Base-by-base conservation (phyloP, 257 asterid species). In the Anisodus acutangulus region DNA sequence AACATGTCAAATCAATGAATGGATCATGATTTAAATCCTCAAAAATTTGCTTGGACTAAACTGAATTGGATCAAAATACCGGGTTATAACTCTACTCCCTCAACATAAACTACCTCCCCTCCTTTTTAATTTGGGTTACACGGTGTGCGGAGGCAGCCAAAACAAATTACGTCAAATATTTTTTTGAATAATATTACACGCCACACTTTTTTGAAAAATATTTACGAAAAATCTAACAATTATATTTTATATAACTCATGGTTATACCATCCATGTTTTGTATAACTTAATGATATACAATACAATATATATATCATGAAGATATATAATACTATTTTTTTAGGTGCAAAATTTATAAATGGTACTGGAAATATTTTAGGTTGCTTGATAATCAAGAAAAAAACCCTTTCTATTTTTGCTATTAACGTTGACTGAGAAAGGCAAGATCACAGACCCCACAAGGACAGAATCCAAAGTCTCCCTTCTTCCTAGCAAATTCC, bases 401-500 rank as follows among this genome's bases (percentile, higher is more conserved):
- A 41, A 5, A 5, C 45, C 45, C 45, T 41, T 41, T 41, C 45
- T 41, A 41, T 41, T 41, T 41, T 41, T 51, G 15, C 13, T 51
- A 51, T 51, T 51, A 51, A 51, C 4, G 0, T 51, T 51, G 57
- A 51, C 57, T 1, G 15, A 51, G 57, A 51, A 51, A 3, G 3
- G 4, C 15, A 51, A 51, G 2, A 49, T 49, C 54, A 49, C 10
- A 7, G 54, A 41, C 54, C 54, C 54, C 70, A 63, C 16, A 9
- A 22, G 7, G 12, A 22, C 8, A 69, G 54, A 69, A 16, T 39
- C 35, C 5, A 43, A 70, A 41, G 12, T 39, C 26, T 22, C 22
- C 76, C 13, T 39, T 68, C 53, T 68, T 68, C 78, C 79, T 7
- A 17, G 55, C 16, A 70, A 70, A 70, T 70, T 70, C 55, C 35